Evolutionary conservation across 768 basidiomycete genomes (phyloP).

Genomic region (Kwoniella heveanensis): DNA sequence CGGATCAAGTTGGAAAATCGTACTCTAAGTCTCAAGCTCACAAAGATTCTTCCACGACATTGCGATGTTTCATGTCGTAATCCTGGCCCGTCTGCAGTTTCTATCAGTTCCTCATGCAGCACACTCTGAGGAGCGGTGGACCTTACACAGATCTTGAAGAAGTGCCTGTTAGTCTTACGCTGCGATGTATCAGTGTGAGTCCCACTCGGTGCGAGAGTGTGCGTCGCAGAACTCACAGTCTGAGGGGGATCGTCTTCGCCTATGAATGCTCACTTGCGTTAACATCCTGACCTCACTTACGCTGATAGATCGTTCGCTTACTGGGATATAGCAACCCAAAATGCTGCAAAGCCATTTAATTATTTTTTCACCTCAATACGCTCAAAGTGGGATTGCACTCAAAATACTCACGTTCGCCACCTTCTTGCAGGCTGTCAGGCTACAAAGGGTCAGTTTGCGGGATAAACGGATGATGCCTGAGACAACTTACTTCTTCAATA

Average conservation of each 20-base stretch:
- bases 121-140: too few species aligned
- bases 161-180: slow-evolving; percentile 37
- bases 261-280: slow-evolving; percentile 52
- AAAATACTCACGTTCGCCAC: slow-evolving; percentile 42
- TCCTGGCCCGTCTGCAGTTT: slow-evolving; percentile 32
- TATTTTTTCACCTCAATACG: neutral
- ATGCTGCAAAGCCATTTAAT: slow-evolving; percentile 60
- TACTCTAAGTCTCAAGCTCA: too few species aligned
- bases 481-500: slow-evolving; percentile 65
- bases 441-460: slow-evolving; percentile 3
- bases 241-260: slow-evolving; percentile 72
- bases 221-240: slow-evolving; percentile 35
- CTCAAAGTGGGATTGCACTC: too few species aligned
- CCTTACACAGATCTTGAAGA: slow-evolving; percentile 45
- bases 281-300: neutral
- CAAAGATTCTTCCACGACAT: slow-evolving; percentile 37
- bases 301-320: slow-evolving; percentile 47
- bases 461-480: too few species aligned
- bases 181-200: slow-evolving; percentile 6
- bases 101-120: neutral
- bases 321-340: slow-evolving; percentile 82
- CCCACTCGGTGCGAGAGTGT: neutral
- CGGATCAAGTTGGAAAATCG: too few species aligned
- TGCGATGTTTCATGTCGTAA: slow-evolving; percentile 33
- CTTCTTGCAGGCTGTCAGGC: slow-evolving; percentile 41